These are phyloP conservation scores for Lactarius akahatsu DNA, from an alignment of 768 basidiomycete genomes.

Conservation along the genomic window DNA sequence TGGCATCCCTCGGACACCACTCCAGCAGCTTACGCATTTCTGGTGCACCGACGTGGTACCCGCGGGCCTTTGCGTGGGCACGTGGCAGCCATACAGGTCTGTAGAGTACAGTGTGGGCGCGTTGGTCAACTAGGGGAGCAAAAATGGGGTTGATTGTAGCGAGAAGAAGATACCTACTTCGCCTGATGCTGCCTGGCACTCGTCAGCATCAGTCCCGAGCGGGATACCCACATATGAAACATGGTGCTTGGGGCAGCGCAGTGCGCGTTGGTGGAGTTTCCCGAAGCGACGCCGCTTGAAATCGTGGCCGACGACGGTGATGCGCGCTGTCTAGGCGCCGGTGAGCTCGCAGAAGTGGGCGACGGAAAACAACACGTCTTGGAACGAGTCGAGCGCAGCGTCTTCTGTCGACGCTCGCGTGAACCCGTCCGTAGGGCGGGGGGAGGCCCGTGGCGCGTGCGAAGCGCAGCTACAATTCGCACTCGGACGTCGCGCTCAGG, in stretches of 20 bases:
- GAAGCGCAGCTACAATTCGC: constrained; percentile 83
- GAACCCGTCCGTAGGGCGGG: constrained; percentile 35
- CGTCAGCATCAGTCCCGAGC: constrained; percentile 46
- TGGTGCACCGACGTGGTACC: constrained; percentile 76
- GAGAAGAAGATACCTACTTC: constrained; percentile 51
- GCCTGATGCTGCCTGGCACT: constrained; percentile 56
- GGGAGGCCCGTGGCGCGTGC: constrained; percentile 63
- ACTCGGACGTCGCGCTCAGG: constrained; percentile 80
- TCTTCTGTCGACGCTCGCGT: constrained; percentile 70
- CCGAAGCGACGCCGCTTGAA: constrained; percentile 85
- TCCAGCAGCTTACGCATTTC: constrained; percentile 70
- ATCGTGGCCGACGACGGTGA: constrained; percentile 89
- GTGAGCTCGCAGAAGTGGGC: constrained; percentile 89
- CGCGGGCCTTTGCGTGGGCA: constrained; percentile 66
- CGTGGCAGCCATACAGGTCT: constrained; percentile 87
- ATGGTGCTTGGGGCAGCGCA: constrained; percentile 64
- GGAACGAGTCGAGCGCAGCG: constrained; percentile 86
- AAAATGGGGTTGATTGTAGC: constrained; percentile 20
- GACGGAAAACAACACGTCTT: constrained; percentile 90
- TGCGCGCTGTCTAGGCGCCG: constrained; percentile 64
- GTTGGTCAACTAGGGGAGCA: constrained; percentile 53
- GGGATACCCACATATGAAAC: constrained; percentile 86
- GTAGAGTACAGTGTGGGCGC: constrained; percentile 77
- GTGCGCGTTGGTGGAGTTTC: constrained; percentile 77
- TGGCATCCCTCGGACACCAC: constrained; percentile 69